phyloP scores from a whole-genome alignment of 768 basidiomycete genomes.

The Cystofilobasidium ferigula region DNA sequence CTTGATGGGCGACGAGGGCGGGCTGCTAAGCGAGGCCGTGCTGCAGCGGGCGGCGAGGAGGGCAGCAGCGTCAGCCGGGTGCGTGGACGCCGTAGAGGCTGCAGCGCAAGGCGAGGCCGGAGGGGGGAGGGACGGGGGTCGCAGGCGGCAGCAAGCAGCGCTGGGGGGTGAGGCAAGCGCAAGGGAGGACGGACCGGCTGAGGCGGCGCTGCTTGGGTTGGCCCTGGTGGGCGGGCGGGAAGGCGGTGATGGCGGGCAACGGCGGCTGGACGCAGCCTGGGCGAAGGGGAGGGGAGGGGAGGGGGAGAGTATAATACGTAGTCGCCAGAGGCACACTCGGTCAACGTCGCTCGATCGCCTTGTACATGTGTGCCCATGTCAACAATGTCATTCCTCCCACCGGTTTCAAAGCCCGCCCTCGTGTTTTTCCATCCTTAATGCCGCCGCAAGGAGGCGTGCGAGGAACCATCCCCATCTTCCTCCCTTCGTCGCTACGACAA shows the following conservation, averaged over 20 bases:
- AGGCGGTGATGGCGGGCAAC: background rate
- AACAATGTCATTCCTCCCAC: too few relatives aligned
- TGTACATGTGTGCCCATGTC: too few relatives aligned
- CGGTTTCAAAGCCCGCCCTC: too few relatives aligned
- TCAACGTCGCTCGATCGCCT: too few relatives aligned
- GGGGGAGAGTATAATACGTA: background rate
- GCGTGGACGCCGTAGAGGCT: too few relatives aligned
- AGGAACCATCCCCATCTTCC: too few relatives aligned
- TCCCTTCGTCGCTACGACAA: too few relatives aligned
- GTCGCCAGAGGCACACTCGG: too few relatives aligned
- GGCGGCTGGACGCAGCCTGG: background rate
- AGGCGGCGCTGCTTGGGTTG: background rate
- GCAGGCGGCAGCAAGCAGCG: background rate
- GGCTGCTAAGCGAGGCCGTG: conserved; percentile 2
- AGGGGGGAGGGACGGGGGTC: background rate
- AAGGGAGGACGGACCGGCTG: background rate
- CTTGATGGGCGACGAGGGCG: background rate
- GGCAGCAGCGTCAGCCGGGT: too few relatives aligned
- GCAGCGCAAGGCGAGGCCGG: background rate
- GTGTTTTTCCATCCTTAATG: too few relatives aligned
- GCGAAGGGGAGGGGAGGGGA: background rate
- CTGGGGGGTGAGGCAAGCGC: background rate
- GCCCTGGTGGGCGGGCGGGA: background rate
- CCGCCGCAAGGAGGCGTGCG: too few relatives aligned
- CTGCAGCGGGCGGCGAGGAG: background rate